Evolutionary conservation across 1,139 yeast species (phyloP).

Genomic region (Nematodospora anomalae): DNA sequence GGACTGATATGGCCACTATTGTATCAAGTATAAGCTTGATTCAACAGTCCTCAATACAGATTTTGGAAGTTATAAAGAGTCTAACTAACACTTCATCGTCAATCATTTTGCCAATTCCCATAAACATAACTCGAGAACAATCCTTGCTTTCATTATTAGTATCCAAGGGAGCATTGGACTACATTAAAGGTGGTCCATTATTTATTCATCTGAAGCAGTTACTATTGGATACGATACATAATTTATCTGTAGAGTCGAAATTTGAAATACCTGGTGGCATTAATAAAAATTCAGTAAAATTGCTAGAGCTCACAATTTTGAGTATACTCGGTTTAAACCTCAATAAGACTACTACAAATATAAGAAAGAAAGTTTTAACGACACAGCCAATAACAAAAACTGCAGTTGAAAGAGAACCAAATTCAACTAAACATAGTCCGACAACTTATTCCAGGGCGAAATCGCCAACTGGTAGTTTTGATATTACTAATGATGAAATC

Average conservation of each 20-base stretch:
- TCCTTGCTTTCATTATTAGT: constrained; percentile 69
- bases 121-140: constrained; percentile 68
- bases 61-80: constrained; percentile 58
- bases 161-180: constrained; percentile 78
- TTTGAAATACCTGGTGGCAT: constrained; percentile 61
- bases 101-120: constrained; percentile 59
- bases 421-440: constrained; percentile 3
- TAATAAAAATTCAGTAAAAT: constrained; percentile 53
- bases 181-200: constrained; percentile 80
- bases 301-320: constrained; percentile 59
- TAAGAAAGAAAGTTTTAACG: constrained; percentile 20
- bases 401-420: constrained; percentile 25
- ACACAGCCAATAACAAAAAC: constrained; percentile 26
- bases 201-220: constrained; percentile 66
- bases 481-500: constrained; percentile 8
- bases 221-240: constrained; percentile 48
- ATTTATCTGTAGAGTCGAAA: constrained; percentile 50
- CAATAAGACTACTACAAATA: constrained; percentile 16
- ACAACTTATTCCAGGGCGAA: constrained; percentile 11
- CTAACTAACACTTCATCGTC: constrained; percentile 44
- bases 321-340: constrained; percentile 45
- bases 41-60: constrained; percentile 72
- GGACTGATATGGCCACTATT: constrained; percentile 26
- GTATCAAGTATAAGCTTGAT: constrained; percentile 55
- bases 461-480: constrained; percentile 8